Evolutionary conservation across 805 yeast species (phyloP), one percentile per base, ranked within the genome.

Genomic region (Ogataea henricii): DNA sequence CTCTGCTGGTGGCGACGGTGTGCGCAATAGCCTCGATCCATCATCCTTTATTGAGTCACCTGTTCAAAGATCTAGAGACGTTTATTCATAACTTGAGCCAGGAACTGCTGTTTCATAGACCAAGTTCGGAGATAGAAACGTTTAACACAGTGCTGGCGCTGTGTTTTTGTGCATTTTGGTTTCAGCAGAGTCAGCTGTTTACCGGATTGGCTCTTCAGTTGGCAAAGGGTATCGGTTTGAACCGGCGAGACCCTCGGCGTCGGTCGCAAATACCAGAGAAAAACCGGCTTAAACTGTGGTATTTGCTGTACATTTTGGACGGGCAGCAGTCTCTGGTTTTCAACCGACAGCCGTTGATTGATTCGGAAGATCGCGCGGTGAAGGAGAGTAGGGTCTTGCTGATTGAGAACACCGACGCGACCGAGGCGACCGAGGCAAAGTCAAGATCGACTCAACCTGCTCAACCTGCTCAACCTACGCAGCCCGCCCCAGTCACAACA

Each of bases 91-190:
- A 45, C 9, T 47, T 66, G 23, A 59, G 67, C 14, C 59, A 64
- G 46, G 59, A 56, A 22, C 45, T 70, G 57, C 40, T 72, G 63
- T 40, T 53, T 49, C 27, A 70, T 58, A 70, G 70, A 2, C 71
- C 71, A 14, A 61, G 62, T 4, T 69, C 65, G 25, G 82, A 77
- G 51, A 51, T 62, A 1, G 82, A 80, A 43, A 79, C 79, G 1
- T 79, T 79, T 59, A 77, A 82, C 58, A 78, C 83, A 0, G 78
- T 83, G n/a, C 68, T 83, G 17, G 87, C 85, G 0, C 67, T 84
- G 32, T 76, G 83, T 35, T 73, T 83, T 21, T 82, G 86, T 53
- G 83, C 87, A 40, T 81, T 83, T 57, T 84, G 89, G 89, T 72
- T 83, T 40, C 77, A 83, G 17, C 76, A 83, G 51, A 75, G 79